These are phyloP conservation scores for Sclerotinia nivalis DNA, from an alignment of 2,329 filamentous ascomycete species.

Conservation along the genomic window DNA sequence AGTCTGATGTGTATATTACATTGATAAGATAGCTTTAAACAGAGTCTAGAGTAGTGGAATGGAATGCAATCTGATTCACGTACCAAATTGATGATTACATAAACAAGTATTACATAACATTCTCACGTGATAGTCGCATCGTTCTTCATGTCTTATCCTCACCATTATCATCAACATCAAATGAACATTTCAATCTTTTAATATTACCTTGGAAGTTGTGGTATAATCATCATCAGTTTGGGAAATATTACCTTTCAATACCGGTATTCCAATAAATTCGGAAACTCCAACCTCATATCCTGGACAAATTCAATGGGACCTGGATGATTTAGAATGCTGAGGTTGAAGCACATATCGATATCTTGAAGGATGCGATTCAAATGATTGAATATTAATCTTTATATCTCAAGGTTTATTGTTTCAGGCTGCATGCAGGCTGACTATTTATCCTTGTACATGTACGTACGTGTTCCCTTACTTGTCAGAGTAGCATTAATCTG, in stretches of 20 bases:
- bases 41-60: not conserved
- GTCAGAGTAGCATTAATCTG: constrained; percentile 5
- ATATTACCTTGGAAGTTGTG: not conserved
- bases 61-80: not conserved
- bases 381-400: not conserved
- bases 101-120: not conserved
- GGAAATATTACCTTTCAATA: not conserved
- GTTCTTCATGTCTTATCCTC: no score
- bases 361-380: not conserved
- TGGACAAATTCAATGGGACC: not conserved
- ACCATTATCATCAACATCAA: not conserved
- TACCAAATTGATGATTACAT: not conserved
- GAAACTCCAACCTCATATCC: not conserved
- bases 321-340: not conserved
- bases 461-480: constrained; percentile 5
- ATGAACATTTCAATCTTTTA: no score
- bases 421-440: not conserved
- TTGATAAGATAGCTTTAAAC: not conserved
- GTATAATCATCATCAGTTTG: no score
- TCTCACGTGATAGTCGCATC: not conserved
- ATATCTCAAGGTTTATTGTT: not conserved
- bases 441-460: not conserved
- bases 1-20: not conserved
- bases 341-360: not conserved
- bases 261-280: not conserved